Base-by-base conservation (phyloP, 129 eudicot genomes). In the Pseudognaphalium luteoalbum region DNA sequence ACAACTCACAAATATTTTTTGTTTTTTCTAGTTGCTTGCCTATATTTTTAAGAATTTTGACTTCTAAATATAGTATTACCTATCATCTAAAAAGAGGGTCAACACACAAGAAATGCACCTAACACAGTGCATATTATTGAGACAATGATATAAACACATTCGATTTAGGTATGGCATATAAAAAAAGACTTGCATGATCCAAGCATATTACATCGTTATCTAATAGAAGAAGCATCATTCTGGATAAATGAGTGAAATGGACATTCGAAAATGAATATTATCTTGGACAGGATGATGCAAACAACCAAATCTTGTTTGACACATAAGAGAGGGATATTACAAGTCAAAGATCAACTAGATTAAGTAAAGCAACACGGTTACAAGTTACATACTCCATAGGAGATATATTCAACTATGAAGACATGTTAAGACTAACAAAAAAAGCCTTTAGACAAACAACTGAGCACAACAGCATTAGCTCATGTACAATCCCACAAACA, bases 171-270 rank as follows among this genome's bases (percentile, higher is more conserved):
- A 52, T 67, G 67, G 74, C 81, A 67, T 67, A 39, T 58, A 56
- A 77, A 28, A 66, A 66, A 34, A 33, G 66, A 54, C 76, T 33
- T 11, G 22, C 60, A 10, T 63, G 42, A 51, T 64, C 30, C n/a
- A 6, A 67, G 74, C 81, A 76, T 76, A 76, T 76, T 67, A 66
- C 58, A 76, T 67, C 75, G 35, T 76, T 14, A 73, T 74, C 60
- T 41, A 20, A 60, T 39, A 37, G 29, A 35, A 6, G 68, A 22
- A 20, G 73, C 51, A 30, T 75, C 68, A 28, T 81, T 69, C 5
- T 1, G 3, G 76, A 75, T 80, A 57, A 30, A 32, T 57, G 32
- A 60, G 28, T 75, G 66, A 54, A 28, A 74, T 25, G 66, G 72
- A 47, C 80, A n/a, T 69, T 34, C 62, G 5, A 64, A 35, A 30